Percentiles rank a stretch among this genome's conserved stretches.
Conservation (phyloP, 805 yeast genomes). For the Nakazawaea ernobii region DNA sequence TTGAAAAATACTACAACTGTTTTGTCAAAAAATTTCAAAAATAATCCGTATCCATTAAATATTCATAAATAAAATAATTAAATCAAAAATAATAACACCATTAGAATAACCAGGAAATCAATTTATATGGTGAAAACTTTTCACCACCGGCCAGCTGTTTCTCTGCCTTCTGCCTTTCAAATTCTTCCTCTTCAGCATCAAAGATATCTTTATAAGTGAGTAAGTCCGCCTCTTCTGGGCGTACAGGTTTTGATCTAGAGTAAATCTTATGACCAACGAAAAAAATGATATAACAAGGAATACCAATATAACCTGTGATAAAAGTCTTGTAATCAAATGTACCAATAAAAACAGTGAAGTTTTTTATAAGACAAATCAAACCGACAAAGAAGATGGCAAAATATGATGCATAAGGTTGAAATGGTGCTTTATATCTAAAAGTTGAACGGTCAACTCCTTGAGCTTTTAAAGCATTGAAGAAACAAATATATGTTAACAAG, state of each 20-base stretch:
- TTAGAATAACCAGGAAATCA: conserved; percentile 10
- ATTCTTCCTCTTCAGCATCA: conserved; percentile 46
- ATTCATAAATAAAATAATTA: not conserved
- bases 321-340: conserved; percentile 56
- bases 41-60: no score
- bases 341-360: conserved; percentile 63
- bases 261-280: conserved; percentile 56
- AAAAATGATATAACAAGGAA: conserved; percentile 55
- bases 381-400: conserved; percentile 49
- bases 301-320: conserved; percentile 74
- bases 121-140: conserved; percentile 1
- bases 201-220: conserved; percentile 48
- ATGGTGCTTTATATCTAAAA: conserved; percentile 58
- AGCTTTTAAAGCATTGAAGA: conserved; percentile 57
- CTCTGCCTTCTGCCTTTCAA: conserved; percentile 15
- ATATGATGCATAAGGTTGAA: conserved; percentile 64
- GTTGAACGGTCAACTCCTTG: conserved; percentile 59
- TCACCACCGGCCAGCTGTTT: conserved; percentile 10
- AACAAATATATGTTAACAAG: conserved; percentile 59
- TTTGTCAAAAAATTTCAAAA: no score
- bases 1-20: no score
- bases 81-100: not conserved
- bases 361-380: conserved; percentile 57
- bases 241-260: conserved; percentile 41
- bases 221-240: conserved; percentile 57